Base-by-base conservation (phyloP, 306 rosid genomes). In the Corylus americana region DNA sequence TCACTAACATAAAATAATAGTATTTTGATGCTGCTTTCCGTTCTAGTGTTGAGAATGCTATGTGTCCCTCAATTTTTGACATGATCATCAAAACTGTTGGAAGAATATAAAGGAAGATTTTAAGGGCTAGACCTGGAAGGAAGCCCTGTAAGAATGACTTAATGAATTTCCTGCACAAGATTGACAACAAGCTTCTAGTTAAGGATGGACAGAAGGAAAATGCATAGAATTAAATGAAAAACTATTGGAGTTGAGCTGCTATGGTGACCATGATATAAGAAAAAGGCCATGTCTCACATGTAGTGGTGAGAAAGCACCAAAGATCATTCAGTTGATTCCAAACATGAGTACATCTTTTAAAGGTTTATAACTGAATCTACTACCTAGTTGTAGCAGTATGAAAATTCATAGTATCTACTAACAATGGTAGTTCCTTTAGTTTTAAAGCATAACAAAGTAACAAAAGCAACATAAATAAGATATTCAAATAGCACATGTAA, bases 81-180 rank as follows among this genome's bases (percentile, higher is more conserved):
- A 95, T 93, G 83, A 95, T 82, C 96, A 95, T 87, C 57, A 95
- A 86, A 82, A 95, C 93, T 2, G 98, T n/a, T 0, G 99, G 99
- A 62, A 93, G 97, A 82, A 95, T 86, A 80, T 90, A 91, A 45
- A 95, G 64, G 83, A 95, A 95, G 83, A 95, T 63, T 87, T 95
- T 95, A n/a, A 95, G 99, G 67, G 99, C 98, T 80, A 95, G 87
- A 78, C 99, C 99, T 20, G 99, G 99, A 85, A 95, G 98, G 81
- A 95, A 95, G 81, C 99, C 99, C 82, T 95, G 99, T 63, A 95
- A 86, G 81, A 95, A 95, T n/a, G 99, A 95, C 83, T 95, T 95
- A 91, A 95, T 86, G 85, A 93, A 90, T 78, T 84, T 87, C 91
- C 99, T 93, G 97, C 71, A 83, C 74, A 79, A 81, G 55, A 78